Evolutionary conservation across 495 filamentous ascomycete genomes (phyloP), one percentile per base, ranked within the genome.

Genomic region (Penicillium lividum): DNA sequence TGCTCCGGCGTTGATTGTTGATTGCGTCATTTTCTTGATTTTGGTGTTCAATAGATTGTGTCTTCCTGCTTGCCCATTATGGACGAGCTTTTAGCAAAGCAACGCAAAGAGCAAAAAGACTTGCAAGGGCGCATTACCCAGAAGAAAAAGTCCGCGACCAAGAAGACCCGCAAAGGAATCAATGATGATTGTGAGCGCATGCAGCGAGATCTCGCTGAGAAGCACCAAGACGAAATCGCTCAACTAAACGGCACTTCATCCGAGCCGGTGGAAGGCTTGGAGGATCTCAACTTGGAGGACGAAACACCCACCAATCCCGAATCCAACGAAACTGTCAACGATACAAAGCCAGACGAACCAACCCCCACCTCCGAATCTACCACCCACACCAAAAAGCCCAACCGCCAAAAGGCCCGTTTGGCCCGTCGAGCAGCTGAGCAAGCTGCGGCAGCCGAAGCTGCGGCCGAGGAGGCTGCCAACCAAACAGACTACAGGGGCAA

Each of bases 121-220:
- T 81, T 98, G 22, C 89, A 93, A 75, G 77, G 82, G 36, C 84
- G 86, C 27, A 87, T 94, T 60, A 97, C 90, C 7, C 92, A 90
- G 76, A 97, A 96, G 77, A 97, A 96, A 78, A 97, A 96, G 76
- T 83, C 86, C 53, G 92, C 94, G 28, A 94, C 89, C 38, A 98
- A 97, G 76, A 98, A 97, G 82, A 97, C 92, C 15, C 85, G 94
- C 31, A 95, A 92, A 73, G 88, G 87, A 42, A 81, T 98, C 62
- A 92, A 89, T 64, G 86, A 91, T 60, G 89, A 95, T 74, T 94
- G 91, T 71, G 87, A 86, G 30, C 76, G 81, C 54, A 80, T 93
- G 55, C 90, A 93, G 72, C 70, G 76, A 18, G 78, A 88, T 33
- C 71, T 93, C n/a, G 82, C 81, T 48, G 85, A 88, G 55, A 74